Percentiles rank a stretch among this genome's conserved stretches.
These are phyloP conservation scores for Delphinella strobiligena DNA, from an alignment of 2,329 filamentous ascomycete genomes.

Conservation along the genomic window DNA sequence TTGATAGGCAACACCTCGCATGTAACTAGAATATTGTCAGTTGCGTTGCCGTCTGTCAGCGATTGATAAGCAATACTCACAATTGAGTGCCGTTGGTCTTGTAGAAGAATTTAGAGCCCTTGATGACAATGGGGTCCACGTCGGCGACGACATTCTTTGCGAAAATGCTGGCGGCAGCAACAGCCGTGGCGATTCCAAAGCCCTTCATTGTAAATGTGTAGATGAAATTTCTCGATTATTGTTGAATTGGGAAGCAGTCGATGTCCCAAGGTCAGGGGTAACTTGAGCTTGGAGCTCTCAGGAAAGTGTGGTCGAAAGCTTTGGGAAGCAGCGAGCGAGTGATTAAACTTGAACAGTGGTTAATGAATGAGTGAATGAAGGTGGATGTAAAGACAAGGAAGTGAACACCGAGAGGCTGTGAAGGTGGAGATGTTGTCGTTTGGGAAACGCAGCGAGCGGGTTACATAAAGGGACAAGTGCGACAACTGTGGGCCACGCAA, in stretches of 20 bases:
- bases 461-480: neutral
- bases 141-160: conserved; percentile 39
- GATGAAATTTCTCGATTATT: neutral
- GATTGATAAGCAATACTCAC: conserved; percentile 26
- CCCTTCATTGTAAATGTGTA: conserved; percentile 7
- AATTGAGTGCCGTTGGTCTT: conserved; percentile 67
- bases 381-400: conserved; percentile 1
- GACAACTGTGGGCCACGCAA: neutral
- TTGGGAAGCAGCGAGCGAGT: conserved; percentile 2
- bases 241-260: neutral
- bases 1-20: conserved; percentile 93
- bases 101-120: conserved; percentile 85
- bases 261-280: conserved; percentile 4
- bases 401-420: neutral
- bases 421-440: neutral
- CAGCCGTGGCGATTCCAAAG: conserved; percentile 31
- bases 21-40: conserved; percentile 43
- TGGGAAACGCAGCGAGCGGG: neutral
- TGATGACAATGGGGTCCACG: conserved; percentile 55
- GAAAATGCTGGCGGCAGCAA: conserved; percentile 42
- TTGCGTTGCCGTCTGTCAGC: neutral
- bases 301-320: neutral
- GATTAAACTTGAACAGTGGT: neutral
- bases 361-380: conserved; percentile 6
- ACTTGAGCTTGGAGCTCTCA: neutral